Evolutionary conservation across 305 asterid genomes (phyloP), one percentile per base, ranked within the genome.

Genomic region (Fraxinus sp.): DNA sequence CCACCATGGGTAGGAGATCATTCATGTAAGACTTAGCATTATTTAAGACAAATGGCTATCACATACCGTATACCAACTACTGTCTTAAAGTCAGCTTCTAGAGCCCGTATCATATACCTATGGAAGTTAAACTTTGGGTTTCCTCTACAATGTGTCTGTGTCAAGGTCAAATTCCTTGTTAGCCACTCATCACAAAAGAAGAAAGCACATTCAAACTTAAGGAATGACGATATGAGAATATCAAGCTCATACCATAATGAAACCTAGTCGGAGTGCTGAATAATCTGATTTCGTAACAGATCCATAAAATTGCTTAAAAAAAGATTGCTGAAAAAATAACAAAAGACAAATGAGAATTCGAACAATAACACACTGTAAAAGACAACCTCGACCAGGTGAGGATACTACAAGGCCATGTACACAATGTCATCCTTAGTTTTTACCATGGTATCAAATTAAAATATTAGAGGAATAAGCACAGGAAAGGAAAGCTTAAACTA

Each of bases 251-350:
- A 96, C 99, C 97, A 85, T 92, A 75, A 97, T 93, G 90, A 97
- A 97, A 81, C 99, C 99, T 74, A 92, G 84, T 76, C 99, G 92
- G 20, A 97, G 98, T 64, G 98, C 96, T 71, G 84, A 84, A 87
- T 95, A 97, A 90, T 97, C 99, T 52, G 98, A 86, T 85, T 92
- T 93, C 78, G 97, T 97, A 78, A 97, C 98, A 59, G 98, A 97
- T 52, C 92, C 98, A 87, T 91, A 92, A 83, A 97, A 95, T 86
- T 97, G 99, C 91, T 97, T 97, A 24, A 89, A 85, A 87, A 97
- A 97, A 35, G 94, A 88, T 8, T 92, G 93, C 98, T 97, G 97
- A 89, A 89, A 86, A 81, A 7, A 80, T 35, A 66, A 46, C 18
- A 14, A 84, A 85, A 30, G 33, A 16, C 36, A 46, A 49, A 52